Conservation (phyloP, 192 early-diverging fungal genomes). For the Linnemannia zychae region DNA sequence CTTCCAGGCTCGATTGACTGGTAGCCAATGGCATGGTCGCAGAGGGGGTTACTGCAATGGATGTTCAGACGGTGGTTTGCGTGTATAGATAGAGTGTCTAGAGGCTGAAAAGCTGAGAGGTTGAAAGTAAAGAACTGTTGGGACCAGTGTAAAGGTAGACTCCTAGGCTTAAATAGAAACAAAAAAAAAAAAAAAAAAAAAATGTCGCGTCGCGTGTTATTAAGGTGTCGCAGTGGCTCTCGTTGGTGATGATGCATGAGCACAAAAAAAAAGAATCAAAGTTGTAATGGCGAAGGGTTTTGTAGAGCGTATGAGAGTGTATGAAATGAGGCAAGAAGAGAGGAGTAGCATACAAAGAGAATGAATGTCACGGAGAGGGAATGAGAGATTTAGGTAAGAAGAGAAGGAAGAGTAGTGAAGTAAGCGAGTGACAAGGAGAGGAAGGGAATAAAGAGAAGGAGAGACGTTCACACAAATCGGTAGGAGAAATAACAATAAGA, state of each 20-base stretch:
- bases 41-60: neutral
- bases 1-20: slow-evolving; percentile 7
- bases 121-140: neutral
- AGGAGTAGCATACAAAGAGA: neutral
- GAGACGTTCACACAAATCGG: no score
- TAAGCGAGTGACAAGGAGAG: neutral
- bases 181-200: neutral
- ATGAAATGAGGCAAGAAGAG: neutral
- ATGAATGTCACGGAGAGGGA: neutral
- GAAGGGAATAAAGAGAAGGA: neutral
- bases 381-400: neutral
- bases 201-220: slow-evolving; percentile 18
- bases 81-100: neutral
- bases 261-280: neutral
- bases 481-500: no score
- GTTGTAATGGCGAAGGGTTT: neutral
- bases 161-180: neutral
- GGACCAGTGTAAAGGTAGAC: neutral
- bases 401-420: neutral
- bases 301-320: no score
- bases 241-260: no score
- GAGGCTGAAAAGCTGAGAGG: neutral
- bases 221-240: neutral
- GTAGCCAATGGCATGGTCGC: slow-evolving; percentile 25
- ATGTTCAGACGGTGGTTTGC: neutral